phyloP scores from a whole-genome alignment of 2,329 filamentous ascomycete species.

The Fusarium camptoceras region DNA sequence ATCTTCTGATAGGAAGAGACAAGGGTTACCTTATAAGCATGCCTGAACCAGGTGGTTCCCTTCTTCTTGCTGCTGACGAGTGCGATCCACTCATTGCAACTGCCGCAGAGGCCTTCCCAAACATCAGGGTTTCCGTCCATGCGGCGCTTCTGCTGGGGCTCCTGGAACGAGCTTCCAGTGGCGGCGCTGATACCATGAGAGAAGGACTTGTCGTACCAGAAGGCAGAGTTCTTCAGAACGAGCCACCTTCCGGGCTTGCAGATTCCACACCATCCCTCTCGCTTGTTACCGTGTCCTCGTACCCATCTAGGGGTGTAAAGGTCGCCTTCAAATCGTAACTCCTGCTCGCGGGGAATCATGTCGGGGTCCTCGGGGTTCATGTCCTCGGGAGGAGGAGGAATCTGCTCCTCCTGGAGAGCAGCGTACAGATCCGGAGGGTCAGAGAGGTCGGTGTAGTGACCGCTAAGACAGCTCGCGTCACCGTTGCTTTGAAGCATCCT shows the following conservation, averaged over 20 bases:
- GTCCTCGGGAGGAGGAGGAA: constrained; percentile 80
- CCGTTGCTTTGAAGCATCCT: constrained; percentile 81
- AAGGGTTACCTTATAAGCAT: constrained; percentile 81
- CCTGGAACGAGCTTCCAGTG: constrained; percentile 81
- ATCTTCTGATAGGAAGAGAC: neutral
- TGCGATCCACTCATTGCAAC: constrained; percentile 84
- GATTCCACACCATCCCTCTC: constrained; percentile 90
- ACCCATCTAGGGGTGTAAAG: constrained; percentile 88
- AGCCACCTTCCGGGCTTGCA: constrained; percentile 89
- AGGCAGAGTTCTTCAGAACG: constrained; percentile 89
- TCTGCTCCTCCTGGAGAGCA: constrained; percentile 78
- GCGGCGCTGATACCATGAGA: constrained; percentile 87
- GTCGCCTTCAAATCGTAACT: constrained; percentile 82
- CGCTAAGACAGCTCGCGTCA: constrained; percentile 73
- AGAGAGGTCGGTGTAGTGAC: constrained; percentile 78
- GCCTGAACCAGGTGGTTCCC: constrained; percentile 91
- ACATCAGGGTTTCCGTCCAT: constrained; percentile 86
- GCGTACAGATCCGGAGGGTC: constrained; percentile 83
- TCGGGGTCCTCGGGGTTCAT: constrained; percentile 84
- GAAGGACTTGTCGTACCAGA: constrained; percentile 94
- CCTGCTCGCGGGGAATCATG: constrained; percentile 81
- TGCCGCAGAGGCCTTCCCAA: constrained; percentile 83
- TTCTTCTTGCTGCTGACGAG: constrained; percentile 90
- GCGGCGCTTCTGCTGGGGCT: constrained; percentile 78
- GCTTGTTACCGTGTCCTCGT: constrained; percentile 86